Percentiles rank a stretch among this genome's conserved stretches.
Conservation (phyloP, 306 rosid genomes). For the Acacia confusa region DNA sequence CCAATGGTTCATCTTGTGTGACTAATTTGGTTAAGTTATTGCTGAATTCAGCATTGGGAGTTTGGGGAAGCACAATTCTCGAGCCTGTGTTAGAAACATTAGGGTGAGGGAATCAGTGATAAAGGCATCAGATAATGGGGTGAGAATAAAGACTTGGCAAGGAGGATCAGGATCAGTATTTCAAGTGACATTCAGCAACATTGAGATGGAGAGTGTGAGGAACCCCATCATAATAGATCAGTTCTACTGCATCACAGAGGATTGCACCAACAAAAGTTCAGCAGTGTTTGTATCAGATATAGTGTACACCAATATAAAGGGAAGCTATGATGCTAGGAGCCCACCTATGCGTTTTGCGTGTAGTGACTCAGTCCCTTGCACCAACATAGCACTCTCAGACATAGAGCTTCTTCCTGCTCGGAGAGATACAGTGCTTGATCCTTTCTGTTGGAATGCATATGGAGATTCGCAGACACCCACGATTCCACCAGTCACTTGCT, state of each 20-base stretch:
- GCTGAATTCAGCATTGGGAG: constrained; percentile 65
- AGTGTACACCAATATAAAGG: constrained; percentile 60
- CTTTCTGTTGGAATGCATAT: constrained; percentile 89
- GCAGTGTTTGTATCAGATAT: constrained; percentile 74
- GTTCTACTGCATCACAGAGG: constrained; percentile 62
- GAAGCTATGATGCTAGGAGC: constrained; percentile 72
- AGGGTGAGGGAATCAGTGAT: constrained; percentile 75
- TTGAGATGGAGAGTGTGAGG: constrained; percentile 71
- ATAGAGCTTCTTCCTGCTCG: constrained; percentile 82
- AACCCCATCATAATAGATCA: constrained; percentile 85
- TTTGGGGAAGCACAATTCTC: constrained; percentile 76
- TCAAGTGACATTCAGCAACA: constrained; percentile 66
- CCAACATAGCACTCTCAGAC: constrained; percentile 74
- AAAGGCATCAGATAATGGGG: constrained; percentile 69
- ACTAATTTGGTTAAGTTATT: neutral
- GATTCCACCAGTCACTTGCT: constrained; percentile 80
- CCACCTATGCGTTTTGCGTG: constrained; percentile 82
- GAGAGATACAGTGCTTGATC: constrained; percentile 56
- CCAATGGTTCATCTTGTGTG: neutral
- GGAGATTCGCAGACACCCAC: constrained; percentile 63
- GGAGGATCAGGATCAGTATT: constrained; percentile 82
- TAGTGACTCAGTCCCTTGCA: constrained; percentile 83
- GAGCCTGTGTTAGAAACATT: constrained; percentile 74
- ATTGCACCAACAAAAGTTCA: constrained; percentile 66
- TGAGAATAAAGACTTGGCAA: constrained; percentile 92